Evolutionary conservation across 176 grass and related monocot species (phyloP).

Genomic region (Panicum miliaceum): DNA sequence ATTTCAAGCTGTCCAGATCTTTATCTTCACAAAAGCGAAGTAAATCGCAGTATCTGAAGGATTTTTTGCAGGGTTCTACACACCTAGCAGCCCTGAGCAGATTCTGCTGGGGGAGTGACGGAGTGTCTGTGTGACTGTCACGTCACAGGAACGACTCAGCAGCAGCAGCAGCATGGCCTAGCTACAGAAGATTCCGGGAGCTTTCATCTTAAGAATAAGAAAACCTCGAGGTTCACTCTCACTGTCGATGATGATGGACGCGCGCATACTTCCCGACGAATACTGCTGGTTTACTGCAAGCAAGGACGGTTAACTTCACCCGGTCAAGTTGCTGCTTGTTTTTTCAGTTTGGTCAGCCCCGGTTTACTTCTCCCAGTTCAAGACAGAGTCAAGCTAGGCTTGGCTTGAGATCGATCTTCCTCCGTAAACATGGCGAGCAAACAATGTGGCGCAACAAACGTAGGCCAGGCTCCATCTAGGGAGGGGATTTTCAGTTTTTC

Average conservation of each 20-base stretch:
- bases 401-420: neutral
- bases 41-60: neutral
- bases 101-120: neutral
- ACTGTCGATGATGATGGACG: neutral
- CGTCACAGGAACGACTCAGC: neutral
- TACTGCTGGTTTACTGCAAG: neutral
- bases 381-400: neutral
- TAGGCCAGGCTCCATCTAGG: neutral
- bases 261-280: neutral
- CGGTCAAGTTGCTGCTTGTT: constrained; percentile 16
- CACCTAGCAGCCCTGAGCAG: neutral
- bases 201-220: neutral
- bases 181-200: neutral
- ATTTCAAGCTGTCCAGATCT: neutral
- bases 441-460: neutral
- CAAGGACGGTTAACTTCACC: constrained; percentile 30
- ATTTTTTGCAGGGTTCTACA: too few relatives aligned
- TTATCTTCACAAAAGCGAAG: neutral
- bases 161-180: neutral
- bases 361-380: neutral
- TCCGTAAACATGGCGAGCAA: neutral
- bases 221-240: neutral
- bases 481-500: neutral
- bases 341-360: constrained; percentile 12
- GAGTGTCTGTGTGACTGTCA: too few relatives aligned